A percentile compares a stretch with the other conserved stretches of the same genome.
phyloP scores from a whole-genome alignment of 441 rosid species.

The Flueggea neowawraea region DNA sequence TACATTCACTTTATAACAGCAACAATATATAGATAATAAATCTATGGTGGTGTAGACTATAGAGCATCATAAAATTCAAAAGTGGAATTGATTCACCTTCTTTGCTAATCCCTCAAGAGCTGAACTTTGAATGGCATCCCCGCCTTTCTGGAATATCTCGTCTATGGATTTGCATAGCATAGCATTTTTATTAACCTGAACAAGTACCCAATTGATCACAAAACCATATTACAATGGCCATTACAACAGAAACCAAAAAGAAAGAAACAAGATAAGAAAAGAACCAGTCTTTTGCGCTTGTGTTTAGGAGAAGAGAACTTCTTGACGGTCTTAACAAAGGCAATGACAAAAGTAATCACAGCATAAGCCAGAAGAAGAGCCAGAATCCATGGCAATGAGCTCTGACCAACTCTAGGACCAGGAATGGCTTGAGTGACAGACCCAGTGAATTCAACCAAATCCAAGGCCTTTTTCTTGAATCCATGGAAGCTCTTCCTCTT shows the following conservation, averaged over 20 bases:
- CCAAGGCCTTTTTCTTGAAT: constrained; percentile 93
- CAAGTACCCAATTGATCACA: not conserved
- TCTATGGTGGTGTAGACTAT: too few species aligned
- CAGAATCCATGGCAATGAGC: constrained; percentile 92
- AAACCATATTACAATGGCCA: not conserved
- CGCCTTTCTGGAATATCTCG: constrained; percentile 57
- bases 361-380: constrained; percentile 81
- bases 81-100: constrained; percentile 39
- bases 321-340: constrained; percentile 72
- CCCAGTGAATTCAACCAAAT: constrained; percentile 95
- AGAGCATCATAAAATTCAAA: too few species aligned
- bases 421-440: constrained; percentile 92
- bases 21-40: too few species aligned
- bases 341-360: constrained; percentile 69
- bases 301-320: constrained; percentile 73
- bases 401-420: constrained; percentile 89
- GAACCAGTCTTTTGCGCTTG: constrained; percentile 70
- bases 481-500: constrained; percentile 90
- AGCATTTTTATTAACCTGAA: constrained; percentile 86
- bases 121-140: constrained; percentile 41
- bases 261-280: not conserved
- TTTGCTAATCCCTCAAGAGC: constrained; percentile 50
- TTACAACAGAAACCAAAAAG: not conserved
- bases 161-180: constrained; percentile 71
- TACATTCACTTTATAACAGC: too few species aligned